These are phyloP conservation scores for Venturia asperata DNA, from an alignment of 2,329 filamentous ascomycete genomes.

Conservation along the genomic window DNA sequence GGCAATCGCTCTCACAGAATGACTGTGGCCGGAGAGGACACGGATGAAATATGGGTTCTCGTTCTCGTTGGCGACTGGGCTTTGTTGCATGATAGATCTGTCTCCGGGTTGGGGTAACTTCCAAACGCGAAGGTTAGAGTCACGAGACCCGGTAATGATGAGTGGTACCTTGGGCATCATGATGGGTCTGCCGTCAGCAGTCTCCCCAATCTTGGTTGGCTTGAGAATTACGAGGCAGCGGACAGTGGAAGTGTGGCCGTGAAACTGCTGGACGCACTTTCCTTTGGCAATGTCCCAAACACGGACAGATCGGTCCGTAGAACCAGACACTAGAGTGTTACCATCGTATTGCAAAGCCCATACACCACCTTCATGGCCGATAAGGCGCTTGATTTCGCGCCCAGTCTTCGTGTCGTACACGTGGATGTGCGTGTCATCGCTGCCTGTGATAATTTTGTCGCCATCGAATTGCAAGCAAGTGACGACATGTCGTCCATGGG, in stretches of 20 bases:
- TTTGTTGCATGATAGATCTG: constrained; percentile 69
- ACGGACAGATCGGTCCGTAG: constrained; percentile 94
- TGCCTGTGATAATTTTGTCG: constrained; percentile 95
- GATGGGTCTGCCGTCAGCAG: constrained; percentile 63
- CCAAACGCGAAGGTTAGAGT: constrained; percentile 92
- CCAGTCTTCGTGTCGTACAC: constrained; percentile 97
- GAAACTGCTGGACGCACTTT: constrained; percentile 88
- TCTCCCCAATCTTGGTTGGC: constrained; percentile 69
- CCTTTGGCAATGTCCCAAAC: constrained; percentile 97
- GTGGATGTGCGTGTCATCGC: constrained; percentile 95
- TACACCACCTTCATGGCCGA: constrained; percentile 92
- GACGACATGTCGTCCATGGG: constrained; percentile 91
- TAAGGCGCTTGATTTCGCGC: constrained; percentile 70
- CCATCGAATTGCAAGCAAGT: constrained; percentile 97
- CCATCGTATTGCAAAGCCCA: constrained; percentile 97
- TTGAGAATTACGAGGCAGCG: constrained; percentile 91
- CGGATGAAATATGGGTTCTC: constrained; percentile 95
- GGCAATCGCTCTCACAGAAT: constrained; percentile 93
- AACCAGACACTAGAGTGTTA: constrained; percentile 90
- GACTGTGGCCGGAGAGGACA: constrained; percentile 74
- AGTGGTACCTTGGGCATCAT: constrained; percentile 92
- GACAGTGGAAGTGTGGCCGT: constrained; percentile 95
- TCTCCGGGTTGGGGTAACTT: constrained; percentile 77
- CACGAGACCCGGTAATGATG: constrained; percentile 94
- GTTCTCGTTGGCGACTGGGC: constrained; percentile 58